These are phyloP conservation scores for Xylaria sp. DNA, from an alignment of 2,329 filamentous ascomycete genomes.

Conservation along the genomic window DNA sequence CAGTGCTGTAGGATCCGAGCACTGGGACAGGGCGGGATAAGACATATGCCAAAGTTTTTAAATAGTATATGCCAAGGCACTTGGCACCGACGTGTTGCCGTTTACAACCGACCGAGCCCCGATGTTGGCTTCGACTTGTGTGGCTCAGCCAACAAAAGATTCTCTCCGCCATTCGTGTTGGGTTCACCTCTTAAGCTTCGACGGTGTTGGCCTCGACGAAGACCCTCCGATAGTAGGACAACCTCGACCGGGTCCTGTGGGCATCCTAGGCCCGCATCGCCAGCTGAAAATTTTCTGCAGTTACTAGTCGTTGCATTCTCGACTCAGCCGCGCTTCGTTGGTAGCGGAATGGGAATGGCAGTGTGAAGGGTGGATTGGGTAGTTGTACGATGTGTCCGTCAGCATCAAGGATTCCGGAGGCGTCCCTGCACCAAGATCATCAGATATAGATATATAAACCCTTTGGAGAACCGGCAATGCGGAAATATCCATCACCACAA, in stretches of 20 bases:
- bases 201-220: neutral
- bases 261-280: neutral
- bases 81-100: neutral
- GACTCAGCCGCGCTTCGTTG: constrained; percentile 16
- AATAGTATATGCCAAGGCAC: neutral
- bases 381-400: neutral
- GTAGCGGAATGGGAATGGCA: too few species aligned
- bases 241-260: too few species aligned
- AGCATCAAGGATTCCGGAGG: too few species aligned
- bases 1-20: too few species aligned
- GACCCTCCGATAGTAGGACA: too few species aligned
- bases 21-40: neutral
- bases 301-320: neutral
- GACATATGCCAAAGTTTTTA: neutral
- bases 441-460: constrained; percentile 13
- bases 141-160: neutral
- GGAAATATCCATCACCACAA: constrained; percentile 10
- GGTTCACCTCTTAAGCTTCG: neutral
- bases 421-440: constrained; percentile 5
- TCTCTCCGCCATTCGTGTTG: neutral
- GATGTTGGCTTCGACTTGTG: neutral
- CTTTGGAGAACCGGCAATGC: neutral
- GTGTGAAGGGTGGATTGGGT: too few species aligned
- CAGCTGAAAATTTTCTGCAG: neutral
- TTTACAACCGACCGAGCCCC: neutral